Evolutionary conservation across 2,329 filamentous ascomycete genomes (phyloP), one percentile per base, ranked within the genome.

Genomic region (Hirsutella minnesotensis): DNA sequence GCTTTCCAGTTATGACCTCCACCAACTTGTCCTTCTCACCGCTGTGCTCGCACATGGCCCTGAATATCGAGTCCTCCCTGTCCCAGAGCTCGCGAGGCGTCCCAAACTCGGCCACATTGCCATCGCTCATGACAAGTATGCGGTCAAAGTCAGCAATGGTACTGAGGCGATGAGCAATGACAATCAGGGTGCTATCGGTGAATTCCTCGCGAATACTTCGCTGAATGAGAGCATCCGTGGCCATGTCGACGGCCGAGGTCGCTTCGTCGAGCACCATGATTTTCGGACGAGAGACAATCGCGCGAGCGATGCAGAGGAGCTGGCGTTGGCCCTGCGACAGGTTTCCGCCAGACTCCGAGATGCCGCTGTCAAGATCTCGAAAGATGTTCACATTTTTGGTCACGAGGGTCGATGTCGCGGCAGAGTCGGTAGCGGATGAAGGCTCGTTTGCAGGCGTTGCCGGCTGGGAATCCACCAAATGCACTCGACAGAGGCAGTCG

Each of bases 261-360:
- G 85, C 84, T 63, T 89, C 84, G 56, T 90, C 84, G 1, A 89
- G 72, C 2, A 89, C 77, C 75, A 90, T 83, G 51, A 90, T 78
- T 55, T 83, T 82, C 3, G 84, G 83, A 0, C 79, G 72, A 0
- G 77, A 72, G 20, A 86, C 77, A 50, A 87, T 86, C 40, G 79
- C 83, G 40, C 79, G 79, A 1, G 83, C 83, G 4, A 86, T 75
- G 53, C 82, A 86, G 31, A 88, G 72, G 1, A 87, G 77, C 59
- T 88, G 83, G 3, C 83, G 73, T 59, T 88, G 83, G 22, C 83
- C 83, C 56, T 86, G 83, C 0, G 81, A 85, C 16, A 87, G 68
- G 56, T 87, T 88, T 4, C 83, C 71, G 0, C 83, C 83, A 16
- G 81, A 81, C 57, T 86, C 81, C 3, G 80, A 77, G 48, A 88